Evolutionary conservation across 2,329 filamentous ascomycete species (phyloP), one percentile per base, ranked within the genome.

Genomic region (Aspergillus flavus): DNA sequence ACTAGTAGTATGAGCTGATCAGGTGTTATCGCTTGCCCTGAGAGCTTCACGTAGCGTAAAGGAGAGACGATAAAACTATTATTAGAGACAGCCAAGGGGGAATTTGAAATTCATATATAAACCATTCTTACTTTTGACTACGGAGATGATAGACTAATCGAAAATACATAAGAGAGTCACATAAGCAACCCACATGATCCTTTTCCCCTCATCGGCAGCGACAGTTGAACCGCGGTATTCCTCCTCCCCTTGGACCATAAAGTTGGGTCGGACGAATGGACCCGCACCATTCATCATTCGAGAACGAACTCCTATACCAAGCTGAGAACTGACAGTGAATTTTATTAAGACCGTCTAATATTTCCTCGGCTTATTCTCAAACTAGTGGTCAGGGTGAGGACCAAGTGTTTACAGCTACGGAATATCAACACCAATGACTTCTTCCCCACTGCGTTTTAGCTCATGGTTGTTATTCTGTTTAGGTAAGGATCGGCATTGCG

Each of bases 191-290:
- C 52, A 54, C 52, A 54, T 54, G 52, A 54, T 54, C 30, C 3
- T 36, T 14, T 36, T 23, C 52, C 52, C 52, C 52, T 54, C 52
- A 34, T 54, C 32, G 30, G 52, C 19, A 21, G 4, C 10, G 19
- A 53, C 50, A 54, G n/a, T 36, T 54, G 52, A n/a, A 36, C 52
- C 52, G 52, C 52, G 52, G 52, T 36, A 36, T 32, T 36, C 52
- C 32, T 36, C 52, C 32, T 6, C 50, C 30, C 52, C 30, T 36
- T 23, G 28, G 26, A 4, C 12, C 46, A 30, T 28, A 26, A 48
- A 28, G 14, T 28, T 48, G 45, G 23, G 26, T 19, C 46, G 23
- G 46, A 50, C 10, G 46, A 50, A 26, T 16, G 21, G 26, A 19
- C 9, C 46, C 26, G 16, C 46, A 50, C 46, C 46, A 26, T 50